A percentile compares a stretch with the other conserved stretches of the same genome.
These are phyloP conservation scores for Didymella exigua DNA, from an alignment of 2,329 filamentous ascomycete genomes.

Conservation along the genomic window DNA sequence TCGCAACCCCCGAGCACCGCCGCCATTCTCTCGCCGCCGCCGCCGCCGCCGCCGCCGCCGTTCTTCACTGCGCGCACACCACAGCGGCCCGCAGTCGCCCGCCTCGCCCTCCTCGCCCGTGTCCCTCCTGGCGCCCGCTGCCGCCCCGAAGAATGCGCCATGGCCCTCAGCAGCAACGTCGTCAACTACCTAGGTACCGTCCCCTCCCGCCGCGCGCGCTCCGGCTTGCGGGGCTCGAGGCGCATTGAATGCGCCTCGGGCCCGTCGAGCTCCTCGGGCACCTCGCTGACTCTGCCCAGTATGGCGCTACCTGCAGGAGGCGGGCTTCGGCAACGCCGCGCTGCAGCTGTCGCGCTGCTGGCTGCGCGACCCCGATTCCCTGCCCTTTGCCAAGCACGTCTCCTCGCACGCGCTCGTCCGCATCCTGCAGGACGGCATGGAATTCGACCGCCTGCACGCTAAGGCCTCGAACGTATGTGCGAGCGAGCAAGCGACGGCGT, in stretches of 20 bases:
- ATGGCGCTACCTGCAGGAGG: conserved; percentile 62
- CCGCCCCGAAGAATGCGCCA: conserved; percentile 48
- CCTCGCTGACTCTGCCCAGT: conserved; percentile 45
- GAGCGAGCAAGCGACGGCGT: neutral
- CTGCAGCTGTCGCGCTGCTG: conserved; percentile 66
- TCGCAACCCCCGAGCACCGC: too few species aligned
- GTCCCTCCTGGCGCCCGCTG: conserved; percentile 15
- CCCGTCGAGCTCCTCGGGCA: neutral
- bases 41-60: neutral
- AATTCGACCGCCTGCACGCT: conserved; percentile 52
- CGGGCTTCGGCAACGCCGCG: conserved; percentile 62
- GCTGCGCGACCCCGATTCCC: conserved; percentile 65
- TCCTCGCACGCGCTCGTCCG: conserved; percentile 64
- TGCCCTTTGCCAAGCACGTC: conserved; percentile 66
- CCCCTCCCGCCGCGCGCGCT: neutral
- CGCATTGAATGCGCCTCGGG: too few species aligned
- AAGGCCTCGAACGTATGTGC: conserved; percentile 42
- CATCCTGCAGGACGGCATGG: conserved; percentile 67
- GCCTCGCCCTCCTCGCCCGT: neutral
- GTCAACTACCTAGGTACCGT: conserved; percentile 64
- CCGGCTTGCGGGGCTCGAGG: neutral
- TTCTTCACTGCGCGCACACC: neutral
- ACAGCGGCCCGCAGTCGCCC: neutral
- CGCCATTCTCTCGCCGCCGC: too few species aligned
- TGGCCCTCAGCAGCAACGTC: conserved; percentile 61